Evolutionary conservation across 2,329 filamentous ascomycete species (phyloP).

Genomic region (Oidium heveae): DNA sequence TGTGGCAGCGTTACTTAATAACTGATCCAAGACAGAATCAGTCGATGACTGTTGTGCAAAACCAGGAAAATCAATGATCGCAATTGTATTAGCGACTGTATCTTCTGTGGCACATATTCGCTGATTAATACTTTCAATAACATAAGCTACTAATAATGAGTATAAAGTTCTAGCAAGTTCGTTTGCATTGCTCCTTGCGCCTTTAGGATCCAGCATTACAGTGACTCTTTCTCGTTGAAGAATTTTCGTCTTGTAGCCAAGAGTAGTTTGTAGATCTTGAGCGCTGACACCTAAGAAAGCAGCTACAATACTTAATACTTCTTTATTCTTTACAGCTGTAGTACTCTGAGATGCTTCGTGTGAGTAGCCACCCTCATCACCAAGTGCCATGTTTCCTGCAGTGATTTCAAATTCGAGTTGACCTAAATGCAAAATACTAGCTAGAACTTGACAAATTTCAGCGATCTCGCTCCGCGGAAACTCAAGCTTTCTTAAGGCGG

Average conservation of each 20-base stretch:
- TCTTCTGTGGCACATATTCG: constrained; percentile 71
- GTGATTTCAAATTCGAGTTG: constrained; percentile 82
- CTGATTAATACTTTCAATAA: constrained; percentile 84
- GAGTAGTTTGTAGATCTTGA: constrained; percentile 58
- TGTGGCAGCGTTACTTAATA: constrained; percentile 81
- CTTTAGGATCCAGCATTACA: constrained; percentile 83
- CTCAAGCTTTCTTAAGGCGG: constrained; percentile 75
- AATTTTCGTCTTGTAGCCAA: constrained; percentile 93
- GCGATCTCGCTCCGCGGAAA: constrained; percentile 86
- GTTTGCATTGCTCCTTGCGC: constrained; percentile 75
- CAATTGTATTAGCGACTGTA: constrained; percentile 74
- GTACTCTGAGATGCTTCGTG: constrained; percentile 74
- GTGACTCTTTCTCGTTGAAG: constrained; percentile 93
- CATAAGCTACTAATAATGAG: constrained; percentile 75
- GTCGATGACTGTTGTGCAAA: constrained; percentile 73
- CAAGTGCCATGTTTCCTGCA: constrained; percentile 50
- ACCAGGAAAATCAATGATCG: constrained; percentile 87
- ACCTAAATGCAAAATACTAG: constrained; percentile 86
- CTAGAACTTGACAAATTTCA: constrained; percentile 85
- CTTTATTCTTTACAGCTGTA: constrained; percentile 82
- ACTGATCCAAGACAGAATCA: constrained; percentile 65
- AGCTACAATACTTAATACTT: constrained; percentile 60
- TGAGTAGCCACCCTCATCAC: constrained; percentile 84
- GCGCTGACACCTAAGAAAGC: constrained; percentile 80
- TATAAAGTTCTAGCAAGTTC: constrained; percentile 85